Conservation (phyloP, 1,139 yeast genomes). For the Sugiyamaella pinicola region DNA sequence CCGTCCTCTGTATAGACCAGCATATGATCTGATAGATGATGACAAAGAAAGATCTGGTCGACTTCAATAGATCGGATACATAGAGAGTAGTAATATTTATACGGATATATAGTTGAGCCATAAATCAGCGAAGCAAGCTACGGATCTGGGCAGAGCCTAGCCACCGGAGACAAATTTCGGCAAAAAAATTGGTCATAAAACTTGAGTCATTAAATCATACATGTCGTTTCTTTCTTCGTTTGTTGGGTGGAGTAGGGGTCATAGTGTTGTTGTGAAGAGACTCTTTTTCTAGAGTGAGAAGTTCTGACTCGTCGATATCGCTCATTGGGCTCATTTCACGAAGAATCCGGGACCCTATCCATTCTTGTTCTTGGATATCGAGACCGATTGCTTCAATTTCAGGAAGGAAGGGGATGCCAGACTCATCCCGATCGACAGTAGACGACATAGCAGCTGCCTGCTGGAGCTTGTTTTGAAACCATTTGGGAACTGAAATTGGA, state of each 20-base stretch:
- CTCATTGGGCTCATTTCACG: slow-evolving; percentile 31
- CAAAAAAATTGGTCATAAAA: not conserved
- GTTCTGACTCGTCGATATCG: slow-evolving; percentile 28
- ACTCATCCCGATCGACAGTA: slow-evolving; percentile 9
- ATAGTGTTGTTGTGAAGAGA: not conserved
- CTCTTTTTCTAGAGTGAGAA: slow-evolving; percentile 11
- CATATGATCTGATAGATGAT: slow-evolving; percentile 62
- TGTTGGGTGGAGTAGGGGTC: slow-evolving; percentile 3
- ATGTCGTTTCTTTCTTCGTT: slow-evolving; percentile 10
- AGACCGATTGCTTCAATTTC: slow-evolving; percentile 26
- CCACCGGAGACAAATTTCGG: too few relatives aligned
- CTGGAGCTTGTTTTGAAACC: slow-evolving; percentile 2
- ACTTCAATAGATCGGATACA: slow-evolving; percentile 1
- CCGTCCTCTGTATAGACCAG: slow-evolving; percentile 53
- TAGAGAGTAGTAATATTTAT: not conserved
- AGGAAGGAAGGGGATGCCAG: slow-evolving; percentile 19
- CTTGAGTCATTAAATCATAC: not conserved
- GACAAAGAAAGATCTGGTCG: slow-evolving; percentile 62
- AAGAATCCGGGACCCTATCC: slow-evolving; percentile 24
- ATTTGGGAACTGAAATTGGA: not conserved
- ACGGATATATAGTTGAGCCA: not conserved
- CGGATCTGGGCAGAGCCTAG: too few relatives aligned
- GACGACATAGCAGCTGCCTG: not conserved
- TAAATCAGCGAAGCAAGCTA: not conserved
- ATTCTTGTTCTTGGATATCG: slow-evolving; percentile 25